These are phyloP conservation scores for Wilhelminamyces savonicus DNA, from an alignment of 805 yeast species.

Conservation along the genomic window DNA sequence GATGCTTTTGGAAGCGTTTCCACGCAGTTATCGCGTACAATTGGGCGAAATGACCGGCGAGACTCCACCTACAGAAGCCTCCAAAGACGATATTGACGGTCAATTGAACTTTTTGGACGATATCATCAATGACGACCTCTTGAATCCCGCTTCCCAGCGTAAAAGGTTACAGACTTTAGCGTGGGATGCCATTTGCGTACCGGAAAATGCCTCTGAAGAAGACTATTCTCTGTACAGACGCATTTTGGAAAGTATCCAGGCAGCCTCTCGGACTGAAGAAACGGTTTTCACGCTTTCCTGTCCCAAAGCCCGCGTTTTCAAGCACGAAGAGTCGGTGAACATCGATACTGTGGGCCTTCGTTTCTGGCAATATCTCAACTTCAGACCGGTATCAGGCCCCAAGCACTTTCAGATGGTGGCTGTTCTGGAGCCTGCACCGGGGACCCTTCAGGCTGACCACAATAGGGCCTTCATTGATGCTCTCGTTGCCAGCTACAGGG, in stretches of 20 bases:
- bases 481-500: slow-evolving; percentile 38
- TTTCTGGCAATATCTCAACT: slow-evolving; percentile 53
- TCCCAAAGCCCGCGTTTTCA: slow-evolving; percentile 21
- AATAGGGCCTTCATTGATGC: slow-evolving; percentile 34
- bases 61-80: too few species aligned
- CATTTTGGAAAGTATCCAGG: slow-evolving; percentile 10
- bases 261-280: too few species aligned
- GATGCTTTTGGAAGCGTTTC: slow-evolving; percentile 21
- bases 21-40: slow-evolving; percentile 24
- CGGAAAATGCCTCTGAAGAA: slow-evolving; percentile 8
- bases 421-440: slow-evolving; percentile 24
- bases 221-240: slow-evolving; percentile 16
- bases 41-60: slow-evolving; percentile 23
- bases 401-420: slow-evolving; percentile 51
- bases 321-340: slow-evolving; percentile 38
- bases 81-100: slow-evolving; percentile 15
- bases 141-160: slow-evolving; percentile 17
- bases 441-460: slow-evolving; percentile 11
- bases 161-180: slow-evolving; percentile 19
- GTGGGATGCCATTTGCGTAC: slow-evolving; percentile 29
- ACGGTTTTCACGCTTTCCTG: too few species aligned
- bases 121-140: slow-evolving; percentile 20
- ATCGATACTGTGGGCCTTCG: slow-evolving; percentile 38
- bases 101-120: slow-evolving; percentile 33
- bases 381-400: slow-evolving; percentile 45